Base-by-base conservation (phyloP, 208 protist species). In the Trichomonas vaginalis region DNA sequence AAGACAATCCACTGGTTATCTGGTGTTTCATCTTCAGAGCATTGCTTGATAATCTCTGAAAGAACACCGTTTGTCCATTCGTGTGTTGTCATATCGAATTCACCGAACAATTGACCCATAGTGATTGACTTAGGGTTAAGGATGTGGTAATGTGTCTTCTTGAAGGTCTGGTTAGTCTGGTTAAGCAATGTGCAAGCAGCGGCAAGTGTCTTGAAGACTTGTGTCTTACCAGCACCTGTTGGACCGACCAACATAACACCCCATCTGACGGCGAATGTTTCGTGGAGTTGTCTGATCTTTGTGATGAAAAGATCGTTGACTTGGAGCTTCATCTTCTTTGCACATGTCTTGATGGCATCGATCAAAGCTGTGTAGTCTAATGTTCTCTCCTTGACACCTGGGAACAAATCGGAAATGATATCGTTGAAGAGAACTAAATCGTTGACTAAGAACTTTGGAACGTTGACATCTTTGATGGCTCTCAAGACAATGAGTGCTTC, bases 51-150 rank as follows among this genome's bases (percentile, higher is more conserved):
- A 4, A 90, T 62, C 61, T 83, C 90, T 40, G 95, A 95, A 62
- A 96, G 46, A 51, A 96, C 95, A 47, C 95, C 95, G 96, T 96
- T 96, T 70, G 92, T 96, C 98, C 98, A 99, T 97, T 99, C 98
- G 37, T 98, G 96, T 32, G 98, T 99, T 23, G 97, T 98, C 48
- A 98, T 98, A 96, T 99, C 98, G 96, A 99, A 98, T 51, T 99
- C 97, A 96, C 98, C 98, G 97, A 99, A 99, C 0, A 99, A 97
- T 97, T 99, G 98, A 96, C 99, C 98, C 98, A 99, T 99, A 37
- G 98, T 99, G 62, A 99, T 98, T 62, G 98, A 97, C 97, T 99
- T 99, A 12, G 98, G 98, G 96, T 99, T 99, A 96, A 98, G 98
- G 62, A 98, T 97, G 96, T 98, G 98, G 37, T 97, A 98, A 96